A percentile compares a stretch with the other conserved stretches of the same genome.
phyloP scores from a whole-genome alignment of 2,329 filamentous ascomycete genomes.

The Aspergillus alliaceus region DNA sequence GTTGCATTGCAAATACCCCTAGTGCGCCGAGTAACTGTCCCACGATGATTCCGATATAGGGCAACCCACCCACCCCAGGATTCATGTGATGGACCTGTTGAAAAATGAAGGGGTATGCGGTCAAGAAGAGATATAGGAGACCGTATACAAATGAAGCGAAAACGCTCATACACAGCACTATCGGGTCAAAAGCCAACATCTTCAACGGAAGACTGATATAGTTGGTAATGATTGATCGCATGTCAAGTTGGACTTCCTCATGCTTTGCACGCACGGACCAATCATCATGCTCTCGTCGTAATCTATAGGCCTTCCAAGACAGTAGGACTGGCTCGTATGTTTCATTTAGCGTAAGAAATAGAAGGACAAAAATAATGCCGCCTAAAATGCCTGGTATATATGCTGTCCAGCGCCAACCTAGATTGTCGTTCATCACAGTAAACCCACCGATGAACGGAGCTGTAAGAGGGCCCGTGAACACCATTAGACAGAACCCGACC shows the following conservation, averaged over 20 bases:
- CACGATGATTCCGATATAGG: constrained; percentile 79
- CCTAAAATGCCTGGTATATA: constrained; percentile 42
- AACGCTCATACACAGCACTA: constrained; percentile 34
- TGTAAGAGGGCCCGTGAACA: constrained; percentile 40
- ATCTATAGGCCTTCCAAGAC: constrained; percentile 30
- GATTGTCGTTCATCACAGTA: constrained; percentile 25
- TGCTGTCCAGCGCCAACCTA: constrained; percentile 44
- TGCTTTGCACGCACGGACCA: constrained; percentile 33
- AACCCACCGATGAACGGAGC: constrained; percentile 42
- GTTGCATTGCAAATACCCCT: constrained; percentile 55
- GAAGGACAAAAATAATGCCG: constrained; percentile 14
- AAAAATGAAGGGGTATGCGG: constrained; percentile 37
- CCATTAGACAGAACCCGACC: constrained; percentile 38
- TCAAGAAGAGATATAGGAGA: constrained; percentile 30
- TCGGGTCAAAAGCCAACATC: constrained; percentile 38
- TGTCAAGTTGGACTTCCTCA: constrained; percentile 27
- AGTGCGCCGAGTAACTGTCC: constrained; percentile 67
- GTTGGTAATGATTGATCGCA: constrained; percentile 36
- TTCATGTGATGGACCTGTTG: constrained; percentile 64
- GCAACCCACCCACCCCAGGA: constrained; percentile 70
- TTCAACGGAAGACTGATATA: constrained; percentile 30
- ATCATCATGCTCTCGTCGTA: constrained; percentile 37
- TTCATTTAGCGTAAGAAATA: constrained; percentile 31
- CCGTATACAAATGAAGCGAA: constrained; percentile 35
- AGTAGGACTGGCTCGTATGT: constrained; percentile 38